Evolutionary conservation across 768 basidiomycete genomes (phyloP).

Genomic region (Hygrophorus russula): DNA sequence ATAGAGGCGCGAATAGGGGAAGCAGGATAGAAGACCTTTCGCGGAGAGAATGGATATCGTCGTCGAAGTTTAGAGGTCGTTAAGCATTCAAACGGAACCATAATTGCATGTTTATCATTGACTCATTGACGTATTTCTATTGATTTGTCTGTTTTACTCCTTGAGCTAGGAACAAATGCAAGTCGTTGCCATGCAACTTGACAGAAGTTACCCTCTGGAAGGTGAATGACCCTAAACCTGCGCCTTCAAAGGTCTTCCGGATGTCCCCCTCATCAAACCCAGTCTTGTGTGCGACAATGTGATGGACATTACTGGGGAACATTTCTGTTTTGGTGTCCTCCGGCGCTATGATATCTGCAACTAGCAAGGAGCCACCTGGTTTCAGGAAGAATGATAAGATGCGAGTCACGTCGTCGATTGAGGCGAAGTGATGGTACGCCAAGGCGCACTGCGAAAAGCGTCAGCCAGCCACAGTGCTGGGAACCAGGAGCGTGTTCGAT

Average conservation of each 20-base stretch:
- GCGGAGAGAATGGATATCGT: slow-evolving; percentile 43
- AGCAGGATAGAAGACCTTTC: slow-evolving; percentile 57
- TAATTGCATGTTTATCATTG: too few species aligned
- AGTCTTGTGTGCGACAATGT: slow-evolving; percentile 40
- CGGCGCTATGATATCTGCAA: slow-evolving; percentile 33
- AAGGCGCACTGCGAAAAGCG: slow-evolving; percentile 34
- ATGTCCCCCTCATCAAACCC: slow-evolving; percentile 46
- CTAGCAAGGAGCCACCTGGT: slow-evolving; percentile 47
- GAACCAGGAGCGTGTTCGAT: neutral
- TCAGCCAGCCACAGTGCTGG: slow-evolving; percentile 6
- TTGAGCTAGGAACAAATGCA: slow-evolving; percentile 46
- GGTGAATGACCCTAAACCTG: slow-evolving; percentile 35
- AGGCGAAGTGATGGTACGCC: slow-evolving; percentile 57
- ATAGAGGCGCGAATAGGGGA: slow-evolving; percentile 29
- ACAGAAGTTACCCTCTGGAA: slow-evolving; percentile 24
- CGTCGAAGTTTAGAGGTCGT: slow-evolving; percentile 62
- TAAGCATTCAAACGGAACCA: slow-evolving; percentile 46
- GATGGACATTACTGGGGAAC: slow-evolving; percentile 23
- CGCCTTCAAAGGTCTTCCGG: slow-evolving; percentile 35
- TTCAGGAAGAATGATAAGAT: slow-evolving; percentile 47
- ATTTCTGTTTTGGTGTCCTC: slow-evolving; percentile 3
- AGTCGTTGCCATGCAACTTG: slow-evolving; percentile 19
- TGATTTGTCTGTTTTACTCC: slow-evolving; percentile 23
- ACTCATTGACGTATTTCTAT: too few species aligned
- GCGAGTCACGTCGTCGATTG: slow-evolving; percentile 39